These are phyloP conservation scores for Cryphonectria nitschkei DNA, from an alignment of 2,329 filamentous ascomycete species.

Conservation along the genomic window DNA sequence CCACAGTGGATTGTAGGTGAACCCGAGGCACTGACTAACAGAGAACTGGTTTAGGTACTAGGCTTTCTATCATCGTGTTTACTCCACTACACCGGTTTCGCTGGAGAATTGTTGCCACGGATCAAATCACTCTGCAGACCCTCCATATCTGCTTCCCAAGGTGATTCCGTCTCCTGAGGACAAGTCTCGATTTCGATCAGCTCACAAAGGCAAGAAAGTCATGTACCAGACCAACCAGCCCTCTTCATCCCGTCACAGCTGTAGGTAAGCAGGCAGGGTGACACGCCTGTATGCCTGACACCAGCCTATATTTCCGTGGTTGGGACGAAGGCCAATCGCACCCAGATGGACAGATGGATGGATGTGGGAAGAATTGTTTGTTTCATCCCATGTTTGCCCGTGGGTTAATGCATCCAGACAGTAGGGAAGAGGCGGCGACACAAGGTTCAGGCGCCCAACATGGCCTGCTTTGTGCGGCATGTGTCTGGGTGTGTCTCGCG, in stretches of 20 bases:
- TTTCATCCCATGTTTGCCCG: constrained; percentile 30
- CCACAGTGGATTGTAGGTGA: not conserved
- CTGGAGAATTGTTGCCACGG: not conserved
- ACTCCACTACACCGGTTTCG: not conserved
- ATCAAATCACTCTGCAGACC: not conserved
- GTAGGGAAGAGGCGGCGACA: constrained; percentile 21
- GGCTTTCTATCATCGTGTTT: not conserved
- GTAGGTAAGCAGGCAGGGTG: constrained; percentile 10
- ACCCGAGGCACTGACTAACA: not conserved
- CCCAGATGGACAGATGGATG: not conserved
- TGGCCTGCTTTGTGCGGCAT: constrained; percentile 8
- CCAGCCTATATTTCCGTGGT: not conserved
- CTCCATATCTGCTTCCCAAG: not conserved
- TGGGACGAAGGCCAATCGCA: constrained; percentile 4
- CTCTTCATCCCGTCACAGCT: not conserved
- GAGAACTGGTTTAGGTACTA: not conserved
- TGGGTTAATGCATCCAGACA: constrained; percentile 24
- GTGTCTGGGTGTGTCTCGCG: not conserved
- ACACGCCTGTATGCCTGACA: constrained; percentile 13
- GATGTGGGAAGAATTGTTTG: constrained; percentile 24
- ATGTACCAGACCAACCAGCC: not conserved
- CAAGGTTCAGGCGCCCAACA: constrained; percentile 20
- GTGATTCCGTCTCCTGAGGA: not conserved
- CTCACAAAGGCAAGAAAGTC: not conserved
- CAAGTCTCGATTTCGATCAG: not conserved